Evolutionary conservation across 1,139 yeast species (phyloP).

Genomic region (Hemisphaericaspora subhashii): DNA sequence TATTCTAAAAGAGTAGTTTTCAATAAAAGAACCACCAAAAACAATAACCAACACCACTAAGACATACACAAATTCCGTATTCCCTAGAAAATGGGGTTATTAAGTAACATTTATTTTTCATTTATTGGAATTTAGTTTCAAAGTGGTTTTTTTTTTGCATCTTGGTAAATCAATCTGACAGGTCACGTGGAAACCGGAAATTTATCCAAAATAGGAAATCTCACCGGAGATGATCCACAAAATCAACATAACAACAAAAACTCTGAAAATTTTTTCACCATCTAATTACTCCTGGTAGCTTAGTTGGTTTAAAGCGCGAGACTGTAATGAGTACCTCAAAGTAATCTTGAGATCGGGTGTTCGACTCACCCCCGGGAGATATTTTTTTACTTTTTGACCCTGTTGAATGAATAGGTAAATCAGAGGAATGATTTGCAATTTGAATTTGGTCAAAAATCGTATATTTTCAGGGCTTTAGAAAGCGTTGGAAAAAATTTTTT

Average conservation of each 20-base stretch:
- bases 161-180: neutral
- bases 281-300: slow-evolving; percentile 6
- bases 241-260: no score
- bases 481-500: no score
- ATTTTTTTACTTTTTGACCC: slow-evolving; percentile 22
- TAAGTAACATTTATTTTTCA: no score
- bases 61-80: no score
- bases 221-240: neutral
- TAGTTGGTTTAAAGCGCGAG: slow-evolving; percentile 8
- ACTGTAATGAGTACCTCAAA: slow-evolving; percentile 14
- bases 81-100: no score
- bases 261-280: neutral
- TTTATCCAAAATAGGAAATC: neutral
- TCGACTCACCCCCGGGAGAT: slow-evolving; percentile 84
- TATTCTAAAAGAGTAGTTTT: no score
- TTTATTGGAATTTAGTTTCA: no score
- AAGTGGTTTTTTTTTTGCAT: no score
- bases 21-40: no score
- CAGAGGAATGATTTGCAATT: neutral
- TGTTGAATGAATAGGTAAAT: neutral
- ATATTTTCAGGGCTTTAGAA: no score
- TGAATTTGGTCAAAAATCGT: no score
- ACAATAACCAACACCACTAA: no score
- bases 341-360: slow-evolving; percentile 82
- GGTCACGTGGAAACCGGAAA: neutral